Conservation (phyloP, 768 basidiomycete genomes). For the Boletus vermiculosoides region DNA sequence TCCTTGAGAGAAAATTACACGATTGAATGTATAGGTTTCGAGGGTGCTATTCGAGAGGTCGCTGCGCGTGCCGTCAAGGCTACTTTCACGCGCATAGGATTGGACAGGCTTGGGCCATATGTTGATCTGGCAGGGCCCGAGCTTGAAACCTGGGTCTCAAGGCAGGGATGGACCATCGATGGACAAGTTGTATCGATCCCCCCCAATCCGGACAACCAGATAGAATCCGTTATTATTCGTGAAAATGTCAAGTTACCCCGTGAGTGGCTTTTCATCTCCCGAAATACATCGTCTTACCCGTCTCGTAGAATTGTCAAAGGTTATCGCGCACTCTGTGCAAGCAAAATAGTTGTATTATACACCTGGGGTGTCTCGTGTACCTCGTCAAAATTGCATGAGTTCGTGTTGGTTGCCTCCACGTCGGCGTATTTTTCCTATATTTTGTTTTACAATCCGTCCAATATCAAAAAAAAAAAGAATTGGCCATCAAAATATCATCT, state of each 20-base stretch:
- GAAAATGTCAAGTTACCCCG: conserved; percentile 80
- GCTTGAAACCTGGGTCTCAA: conserved; percentile 57
- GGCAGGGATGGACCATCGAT: conserved; percentile 67
- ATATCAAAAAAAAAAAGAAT: too few relatives aligned
- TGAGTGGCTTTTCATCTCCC: conserved; percentile 39
- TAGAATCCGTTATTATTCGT: conserved; percentile 80
- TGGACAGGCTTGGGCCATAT: conserved; percentile 67
- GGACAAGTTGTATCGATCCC: conserved; percentile 66
- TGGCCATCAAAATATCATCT: too few relatives aligned
- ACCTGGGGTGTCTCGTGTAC: conserved; percentile 6
- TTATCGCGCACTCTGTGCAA: conserved; percentile 70
- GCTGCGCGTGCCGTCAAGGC: conserved; percentile 75
- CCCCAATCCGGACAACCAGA: conserved; percentile 84
- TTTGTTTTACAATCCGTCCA: too few relatives aligned
- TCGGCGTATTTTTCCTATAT: neutral
- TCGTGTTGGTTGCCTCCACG: neutral
- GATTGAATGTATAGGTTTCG: conserved; percentile 79
- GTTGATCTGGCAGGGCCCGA: conserved; percentile 65
- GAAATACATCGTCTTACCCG: neutral
- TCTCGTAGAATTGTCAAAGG: conserved; percentile 66
- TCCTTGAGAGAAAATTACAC: conserved; percentile 83
- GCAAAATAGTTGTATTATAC: conserved; percentile 35
- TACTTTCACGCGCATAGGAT: conserved; percentile 72
- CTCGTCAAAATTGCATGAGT: conserved; percentile 1
- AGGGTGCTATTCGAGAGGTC: conserved; percentile 77